Evolutionary conservation across 352 stramenopile species (phyloP).

Genomic region (Globisporangium camurandrum): DNA sequence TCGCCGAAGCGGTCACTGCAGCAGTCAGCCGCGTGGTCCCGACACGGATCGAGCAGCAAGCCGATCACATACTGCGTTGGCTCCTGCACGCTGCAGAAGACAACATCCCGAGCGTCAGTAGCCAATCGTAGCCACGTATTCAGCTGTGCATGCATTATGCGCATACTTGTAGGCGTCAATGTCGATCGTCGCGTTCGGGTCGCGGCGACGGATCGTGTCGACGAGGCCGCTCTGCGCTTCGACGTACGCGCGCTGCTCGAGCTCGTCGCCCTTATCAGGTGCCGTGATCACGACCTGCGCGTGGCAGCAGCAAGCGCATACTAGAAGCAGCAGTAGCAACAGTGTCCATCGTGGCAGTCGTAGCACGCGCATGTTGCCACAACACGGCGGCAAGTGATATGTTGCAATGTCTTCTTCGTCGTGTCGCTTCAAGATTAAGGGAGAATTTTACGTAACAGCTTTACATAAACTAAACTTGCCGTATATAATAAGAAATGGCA

Average conservation of each 20-base stretch:
- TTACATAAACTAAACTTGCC: too few species aligned
- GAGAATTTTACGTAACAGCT: too few species aligned
- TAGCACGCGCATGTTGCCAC: too few species aligned
- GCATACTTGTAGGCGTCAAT: slow-evolving; percentile 61
- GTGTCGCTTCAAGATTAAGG: too few species aligned
- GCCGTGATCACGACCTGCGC: slow-evolving; percentile 36
- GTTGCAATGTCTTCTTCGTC: too few species aligned
- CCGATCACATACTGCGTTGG: slow-evolving; percentile 71
- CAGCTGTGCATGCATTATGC: too few species aligned
- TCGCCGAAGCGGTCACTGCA: slow-evolving; percentile 78
- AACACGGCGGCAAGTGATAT: too few species aligned
- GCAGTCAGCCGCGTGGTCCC: slow-evolving; percentile 43
- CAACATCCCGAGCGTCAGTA: not conserved
- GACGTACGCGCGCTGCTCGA: slow-evolving; percentile 43
- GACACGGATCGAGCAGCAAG: slow-evolving; percentile 78
- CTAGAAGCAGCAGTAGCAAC: not conserved
- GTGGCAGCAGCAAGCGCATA: not conserved
- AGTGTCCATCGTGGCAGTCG: too few species aligned
- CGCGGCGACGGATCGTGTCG: slow-evolving; percentile 27
- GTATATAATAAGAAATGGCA: too few species aligned
- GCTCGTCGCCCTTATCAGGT: slow-evolving; percentile 59
- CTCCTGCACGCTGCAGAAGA: slow-evolving; percentile 25
- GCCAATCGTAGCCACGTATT: not conserved
- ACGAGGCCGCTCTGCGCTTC: slow-evolving; percentile 36
- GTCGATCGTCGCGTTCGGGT: slow-evolving; percentile 39